Evolutionary conservation across 805 yeast species (phyloP).

Genomic region (Blastobotrys peoriensis): DNA sequence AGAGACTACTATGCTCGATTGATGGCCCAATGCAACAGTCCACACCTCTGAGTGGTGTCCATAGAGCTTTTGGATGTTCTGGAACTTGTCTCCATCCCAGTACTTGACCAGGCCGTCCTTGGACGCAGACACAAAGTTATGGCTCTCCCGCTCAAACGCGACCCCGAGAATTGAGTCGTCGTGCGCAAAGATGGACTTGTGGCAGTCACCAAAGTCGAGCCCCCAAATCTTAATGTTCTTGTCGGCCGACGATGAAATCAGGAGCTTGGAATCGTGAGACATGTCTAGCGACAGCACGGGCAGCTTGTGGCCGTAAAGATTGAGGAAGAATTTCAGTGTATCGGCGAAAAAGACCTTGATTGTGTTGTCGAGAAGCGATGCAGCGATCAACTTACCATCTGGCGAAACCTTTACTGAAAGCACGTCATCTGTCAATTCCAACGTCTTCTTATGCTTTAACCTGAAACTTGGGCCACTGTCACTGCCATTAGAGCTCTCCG

Average conservation of each 20-base stretch:
- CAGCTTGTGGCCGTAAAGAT: slow-evolving; percentile 91
- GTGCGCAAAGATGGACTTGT: slow-evolving; percentile 92
- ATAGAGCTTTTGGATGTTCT: slow-evolving; percentile 77
- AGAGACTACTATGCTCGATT: slow-evolving; percentile 65
- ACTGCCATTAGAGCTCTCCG: slow-evolving; percentile 66
- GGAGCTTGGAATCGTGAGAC: slow-evolving; percentile 77
- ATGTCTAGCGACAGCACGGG: slow-evolving; percentile 93
- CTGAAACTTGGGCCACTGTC: slow-evolving; percentile 47
- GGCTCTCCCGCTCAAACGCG: slow-evolving; percentile 74
- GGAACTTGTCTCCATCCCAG: slow-evolving; percentile 99
- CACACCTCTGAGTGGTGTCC: slow-evolving; percentile 93
- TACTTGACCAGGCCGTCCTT: slow-evolving; percentile 87
- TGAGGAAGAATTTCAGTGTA: slow-evolving; percentile 77
- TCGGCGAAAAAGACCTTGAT: slow-evolving; percentile 90
- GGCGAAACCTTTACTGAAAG: slow-evolving; percentile 75
- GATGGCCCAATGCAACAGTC: slow-evolving; percentile 71
- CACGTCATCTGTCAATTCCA: slow-evolving; percentile 84
- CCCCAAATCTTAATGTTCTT: slow-evolving; percentile 99
- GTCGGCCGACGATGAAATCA: slow-evolving; percentile 93
- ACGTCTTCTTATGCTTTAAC: slow-evolving; percentile 67
- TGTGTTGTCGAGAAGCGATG: slow-evolving; percentile 85
- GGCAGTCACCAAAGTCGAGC: slow-evolving; percentile 97
- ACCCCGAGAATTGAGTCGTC: slow-evolving; percentile 93
- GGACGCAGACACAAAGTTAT: slow-evolving; percentile 82
- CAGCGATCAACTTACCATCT: slow-evolving; percentile 69